Base-by-base conservation (phyloP, 768 basidiomycete genomes). In the Cystofilobasidium macerans region DNA sequence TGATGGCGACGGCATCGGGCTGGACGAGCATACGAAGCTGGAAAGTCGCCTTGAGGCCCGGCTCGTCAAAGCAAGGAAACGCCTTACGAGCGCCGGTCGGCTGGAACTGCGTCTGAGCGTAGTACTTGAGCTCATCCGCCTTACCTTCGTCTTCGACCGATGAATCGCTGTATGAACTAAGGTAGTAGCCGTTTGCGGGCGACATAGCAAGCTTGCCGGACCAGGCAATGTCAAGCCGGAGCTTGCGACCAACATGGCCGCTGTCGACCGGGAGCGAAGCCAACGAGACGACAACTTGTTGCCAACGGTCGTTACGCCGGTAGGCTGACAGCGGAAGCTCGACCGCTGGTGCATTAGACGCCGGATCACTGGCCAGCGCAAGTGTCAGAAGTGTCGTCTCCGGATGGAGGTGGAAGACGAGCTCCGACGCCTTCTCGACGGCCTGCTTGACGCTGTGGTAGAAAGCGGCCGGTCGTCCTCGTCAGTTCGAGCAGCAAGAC, bases 41-140 rank as follows among this genome's bases (percentile, higher is more conserved):
- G 71, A 73, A 80, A 1, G 85, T 90, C 1, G 91, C 86, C 75
- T 95, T 97, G 71, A 93, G 79, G 43, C 83, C 80, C 20, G 93
- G 93, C 73, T 61, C 60, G 60, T 61, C 60, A 14, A 40, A 43
- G 60, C 60, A 61, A 16, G 60, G 60, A 20, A 61, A 32, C 20
- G 60, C 60, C 36, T 30, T 22, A 8, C 60, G 33, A n/a, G 60
- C 60, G 24, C n/a, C 60, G 11, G 24, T 61, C 24, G 60, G 40
- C 36, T 61, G 24, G n/a, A 61, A 45, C 59, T 61, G 38, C 28
- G 42, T 42, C 24, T 26, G 28, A 40, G 57, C 32, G 32, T 58
- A 58, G 57, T 18, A 20, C 33, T n/a, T 40, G 38, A 40, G 9
- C 38, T 40, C 38, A 16, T 40, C 38, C 22, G 84, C 81, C 45